Conservation (phyloP, 2,329 filamentous ascomycete genomes). For the Clarireedia homoeocarpa region DNA sequence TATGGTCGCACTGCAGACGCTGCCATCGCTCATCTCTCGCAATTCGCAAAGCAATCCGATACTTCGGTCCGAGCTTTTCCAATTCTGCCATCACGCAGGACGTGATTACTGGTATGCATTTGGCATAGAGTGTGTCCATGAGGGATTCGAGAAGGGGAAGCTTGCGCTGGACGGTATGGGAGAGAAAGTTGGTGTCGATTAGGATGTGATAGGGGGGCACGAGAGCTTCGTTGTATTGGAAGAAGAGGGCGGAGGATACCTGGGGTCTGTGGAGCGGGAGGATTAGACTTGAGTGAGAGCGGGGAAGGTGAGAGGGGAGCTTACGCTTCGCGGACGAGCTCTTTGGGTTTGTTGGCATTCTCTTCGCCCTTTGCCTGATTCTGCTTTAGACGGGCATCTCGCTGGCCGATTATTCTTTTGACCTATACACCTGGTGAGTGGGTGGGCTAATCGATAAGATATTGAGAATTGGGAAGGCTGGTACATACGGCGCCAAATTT, state of each 20-base stretch:
- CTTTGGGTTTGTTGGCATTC: slow-evolving; percentile 49
- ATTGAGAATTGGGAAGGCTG: neutral
- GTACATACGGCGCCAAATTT: slow-evolving; percentile 67
- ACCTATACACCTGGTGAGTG: slow-evolving; percentile 33
- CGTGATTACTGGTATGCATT: slow-evolving; percentile 83
- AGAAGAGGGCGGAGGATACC: slow-evolving; percentile 78
- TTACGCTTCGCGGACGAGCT: slow-evolving; percentile 67
- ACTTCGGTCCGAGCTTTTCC: slow-evolving; percentile 84
- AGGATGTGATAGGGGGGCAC: slow-evolving; percentile 69
- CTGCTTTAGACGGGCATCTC: slow-evolving; percentile 74
- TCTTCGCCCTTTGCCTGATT: slow-evolving; percentile 64
- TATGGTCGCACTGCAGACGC: slow-evolving; percentile 80
- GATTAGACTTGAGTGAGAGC: neutral
- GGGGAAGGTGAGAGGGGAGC: slow-evolving; percentile 13
- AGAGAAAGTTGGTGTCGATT: slow-evolving; percentile 81
- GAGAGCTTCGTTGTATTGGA: slow-evolving; percentile 79
- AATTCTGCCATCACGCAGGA: slow-evolving; percentile 76
- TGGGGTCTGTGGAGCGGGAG: slow-evolving; percentile 47
- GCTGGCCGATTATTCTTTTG: slow-evolving; percentile 75
- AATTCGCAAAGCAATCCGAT: slow-evolving; percentile 76
- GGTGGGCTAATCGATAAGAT: slow-evolving; percentile 17
- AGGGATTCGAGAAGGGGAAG: slow-evolving; percentile 79
- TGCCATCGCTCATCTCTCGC: slow-evolving; percentile 87
- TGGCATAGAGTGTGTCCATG: slow-evolving; percentile 91
- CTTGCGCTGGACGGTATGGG: slow-evolving; percentile 85